Base-by-base conservation (phyloP, 2,329 filamentous ascomycete species). In the Paraphoma chrysanthemicola region DNA sequence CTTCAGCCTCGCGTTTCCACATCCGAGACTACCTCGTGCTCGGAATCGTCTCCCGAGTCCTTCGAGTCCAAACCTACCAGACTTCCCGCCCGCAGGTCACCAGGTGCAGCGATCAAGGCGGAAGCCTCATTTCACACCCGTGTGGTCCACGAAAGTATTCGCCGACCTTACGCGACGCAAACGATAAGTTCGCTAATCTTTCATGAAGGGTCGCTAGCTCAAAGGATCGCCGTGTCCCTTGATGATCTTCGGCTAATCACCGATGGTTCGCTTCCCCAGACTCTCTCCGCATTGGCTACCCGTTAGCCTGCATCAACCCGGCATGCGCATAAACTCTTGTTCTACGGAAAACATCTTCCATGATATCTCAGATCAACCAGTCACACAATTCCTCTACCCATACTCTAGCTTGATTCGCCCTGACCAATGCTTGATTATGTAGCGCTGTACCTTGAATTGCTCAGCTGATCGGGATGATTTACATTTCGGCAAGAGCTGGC, bases 331-430 rank as follows among this genome's bases (percentile, higher is more conserved):
- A 41, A 9, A 28, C 29, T 12, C 7, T 7, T n/a, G 30, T 7
- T 16, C 38, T 23, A 18, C 51, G 51, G 51, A 48, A 45, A 54
- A 49, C 41, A 38, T 44, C 39, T 41, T 54, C 51, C 51, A 54
- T n/a, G 33, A 17, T 17, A n/a, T 18, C 38, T 4, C 36, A 17
- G 10, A 6, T 11, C 39, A 30, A 30, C 46, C 45, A 49, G 14
- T 49, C 45, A 49, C 12, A 5, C 36, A n/a, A 44, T 31, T 45
- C 17, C 39, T 10, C 9, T 14, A 36, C 33, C 7, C 33, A 36
- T 14, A 36, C 12, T 44, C 18, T 48, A 28, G 4, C 16, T 31
- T 28, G n/a, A 10, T 44, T 16, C 23, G 12, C 39, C 16, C 30
- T 10, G 18, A 23, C 10, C 36, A 28, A 41, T 33, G 30, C 48